Base-by-base conservation (phyloP, 2,329 filamentous ascomycete species). In the Westerdykella ornata region DNA sequence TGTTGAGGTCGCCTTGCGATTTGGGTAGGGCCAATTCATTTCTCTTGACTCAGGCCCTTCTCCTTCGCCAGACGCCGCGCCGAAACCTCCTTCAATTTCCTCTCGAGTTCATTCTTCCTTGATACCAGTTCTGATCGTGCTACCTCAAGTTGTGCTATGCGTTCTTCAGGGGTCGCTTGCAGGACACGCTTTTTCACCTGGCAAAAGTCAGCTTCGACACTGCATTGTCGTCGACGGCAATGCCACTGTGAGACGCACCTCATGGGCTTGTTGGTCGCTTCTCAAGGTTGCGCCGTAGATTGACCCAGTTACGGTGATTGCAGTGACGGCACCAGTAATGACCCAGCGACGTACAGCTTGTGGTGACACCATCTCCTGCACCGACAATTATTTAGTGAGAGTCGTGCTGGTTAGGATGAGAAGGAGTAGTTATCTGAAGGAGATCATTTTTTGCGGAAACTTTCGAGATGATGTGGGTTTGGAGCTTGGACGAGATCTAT, bases 261-360 rank as follows among this genome's bases (percentile, higher is more conserved):
- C 60, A 41, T 69, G 68, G 29, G 67, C 59, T 37, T 81, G 73
- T 47, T 72, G 66, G 22, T 71, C 62, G 3, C 69, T 73, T 57
- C 80, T 81, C 45, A 82, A 48, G 5, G 72, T 72, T 15, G 80
- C 79, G 17, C 80, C 80, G 51, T 80, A 81, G 46, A 75, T 69
- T 4, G 76, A 71, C 38, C 79, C 78, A 1, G 71, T 72, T 5
- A 74, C 73, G 1, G 77, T 80, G 35, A 80, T 72, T 13, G 74
- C 71, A 8, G 75, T 70, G 14, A 81, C 70, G 3, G 73, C 70
- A 28, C 68, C 72, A 1, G 79, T 78, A 50, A 79, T 59, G 14
- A 80, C 66, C 43, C 75, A 66, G 13, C 74, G 69, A 19, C 74
- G 70, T 6, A 75, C 54, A 31, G 48, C 49, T 42, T 63, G 61